These are phyloP conservation scores for Cardiospermum halicacabum DNA, from an alignment of 345 rosid genomes.

Conservation along the genomic window DNA sequence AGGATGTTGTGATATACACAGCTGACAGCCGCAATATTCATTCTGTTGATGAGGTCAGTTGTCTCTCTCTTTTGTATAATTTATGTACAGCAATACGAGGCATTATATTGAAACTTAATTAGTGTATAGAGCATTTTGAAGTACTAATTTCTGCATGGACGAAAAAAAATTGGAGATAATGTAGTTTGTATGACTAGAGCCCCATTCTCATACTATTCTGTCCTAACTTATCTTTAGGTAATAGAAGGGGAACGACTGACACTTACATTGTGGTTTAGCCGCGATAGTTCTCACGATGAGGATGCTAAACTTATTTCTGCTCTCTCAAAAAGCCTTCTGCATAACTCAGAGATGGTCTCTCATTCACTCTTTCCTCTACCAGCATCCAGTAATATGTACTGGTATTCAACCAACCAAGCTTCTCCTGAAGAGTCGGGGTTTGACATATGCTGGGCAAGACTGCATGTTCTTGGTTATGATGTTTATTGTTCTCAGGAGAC, in stretches of 20 bases:
- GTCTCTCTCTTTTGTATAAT: not conserved
- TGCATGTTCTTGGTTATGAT: conserved; percentile 56
- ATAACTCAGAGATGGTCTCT: conserved; percentile 8
- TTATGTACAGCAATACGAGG: not conserved
- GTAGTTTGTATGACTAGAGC: not conserved
- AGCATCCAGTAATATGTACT: conserved; percentile 80
- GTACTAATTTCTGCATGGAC: not conserved
- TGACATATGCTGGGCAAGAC: conserved; percentile 67
- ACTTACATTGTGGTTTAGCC: conserved; percentile 87
- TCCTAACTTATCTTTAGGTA: conserved; percentile 38
- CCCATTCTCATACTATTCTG: conserved; percentile 1
- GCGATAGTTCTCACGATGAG: conserved; percentile 71
- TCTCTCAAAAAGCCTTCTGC: conserved; percentile 35
- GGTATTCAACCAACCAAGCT: conserved; percentile 49
- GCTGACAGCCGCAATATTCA: conserved; percentile 81
- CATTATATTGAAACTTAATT: not conserved
- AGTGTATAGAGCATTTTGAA: not conserved
- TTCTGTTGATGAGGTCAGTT: conserved; percentile 81
- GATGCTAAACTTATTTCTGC: conserved; percentile 72
- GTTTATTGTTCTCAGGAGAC: conserved; percentile 35
- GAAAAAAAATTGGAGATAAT: not conserved
- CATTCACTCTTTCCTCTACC: conserved; percentile 39
- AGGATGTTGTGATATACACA: conserved; percentile 87
- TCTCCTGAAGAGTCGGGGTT: conserved; percentile 40
- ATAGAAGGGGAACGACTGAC: conserved; percentile 82